Base-by-base conservation (phyloP, 768 basidiomycete genomes). In the Boletellus emodensis region DNA sequence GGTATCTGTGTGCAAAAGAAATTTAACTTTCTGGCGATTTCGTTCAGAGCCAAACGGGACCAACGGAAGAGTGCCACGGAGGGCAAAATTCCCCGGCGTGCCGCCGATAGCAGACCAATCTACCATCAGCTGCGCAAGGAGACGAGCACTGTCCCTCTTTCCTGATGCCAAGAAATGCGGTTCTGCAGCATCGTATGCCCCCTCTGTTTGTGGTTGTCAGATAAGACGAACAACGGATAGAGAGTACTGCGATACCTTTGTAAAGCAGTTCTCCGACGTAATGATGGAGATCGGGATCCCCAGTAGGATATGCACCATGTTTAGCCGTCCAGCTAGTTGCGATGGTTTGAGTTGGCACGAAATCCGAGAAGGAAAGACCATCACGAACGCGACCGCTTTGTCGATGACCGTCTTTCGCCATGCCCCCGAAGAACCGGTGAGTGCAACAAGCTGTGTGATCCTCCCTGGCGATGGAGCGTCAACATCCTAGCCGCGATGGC, bases 321-420 rank as follows among this genome's bases (percentile, higher is more conserved):
- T 86, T 89, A 12, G 84, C 78, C 40, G 90, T 85, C 94, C 95
- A 99, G 39, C 94, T 95, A 61, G 44, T 50, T 34, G 47, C 50
- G 40, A 49, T 55, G 24, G 35, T 47, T 28, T 58, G 11, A 68
- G 61, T 57, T 51, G 37, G 24, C 24, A 53, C 37, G 40, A 50
- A 51, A 55, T 52, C 40, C 52, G 34, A 30, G 35, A 41, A 34
- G 47, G 26, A 39, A 48, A 15, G 48, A 44, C 46, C 12, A 28
- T 45, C 52, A 75, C 85, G 63, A 66, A 94, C 93, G 85, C 79
- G 63, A 97, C 76, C 12, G 90, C 73, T 64, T 82, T 86, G 61
- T 94, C 90, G 34, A 92, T 87, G 44, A 94, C 71, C 1, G 89
- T 92, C 73, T 93, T 94, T 52, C 94, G 75, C 96, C 95, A 99